Evolutionary conservation across 208 protist species (phyloP).

Genomic region (Leishmania gerbilli): DNA sequence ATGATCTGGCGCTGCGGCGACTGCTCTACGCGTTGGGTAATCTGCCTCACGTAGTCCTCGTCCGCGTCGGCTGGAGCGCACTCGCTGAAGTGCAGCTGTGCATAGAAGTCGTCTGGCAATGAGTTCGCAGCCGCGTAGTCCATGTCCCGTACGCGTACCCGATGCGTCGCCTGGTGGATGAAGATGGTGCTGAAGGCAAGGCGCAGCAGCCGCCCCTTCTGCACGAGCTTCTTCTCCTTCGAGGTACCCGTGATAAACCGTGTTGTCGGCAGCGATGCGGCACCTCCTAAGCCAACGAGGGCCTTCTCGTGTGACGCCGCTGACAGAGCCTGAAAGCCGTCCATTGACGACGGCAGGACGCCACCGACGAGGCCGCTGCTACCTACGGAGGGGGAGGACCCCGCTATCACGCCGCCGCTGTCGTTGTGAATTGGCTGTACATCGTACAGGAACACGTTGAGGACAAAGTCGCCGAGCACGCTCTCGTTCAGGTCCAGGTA

Average conservation of each 20-base stretch:
- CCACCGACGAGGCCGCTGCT: slow-evolving; percentile 2
- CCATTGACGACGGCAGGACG: background rate
- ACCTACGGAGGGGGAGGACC: background rate
- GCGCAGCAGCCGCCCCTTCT: slow-evolving; percentile 55
- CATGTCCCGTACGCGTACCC: slow-evolving; percentile 67
- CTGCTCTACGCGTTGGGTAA: slow-evolving; percentile 67
- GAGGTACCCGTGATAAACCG: slow-evolving; percentile 16
- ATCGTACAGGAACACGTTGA: slow-evolving; percentile 62
- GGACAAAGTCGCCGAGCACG: slow-evolving; percentile 77
- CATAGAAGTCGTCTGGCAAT: slow-evolving; percentile 69
- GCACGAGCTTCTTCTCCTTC: slow-evolving; percentile 21
- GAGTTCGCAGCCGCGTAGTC: slow-evolving; percentile 59
- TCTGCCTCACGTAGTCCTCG: slow-evolving; percentile 48
- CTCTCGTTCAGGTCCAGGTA: slow-evolving; percentile 51
- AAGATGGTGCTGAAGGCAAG: slow-evolving; percentile 86
- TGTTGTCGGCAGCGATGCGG: slow-evolving; percentile 7
- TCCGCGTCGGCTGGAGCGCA: slow-evolving; percentile 34
- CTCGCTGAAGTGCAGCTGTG: slow-evolving; percentile 61
- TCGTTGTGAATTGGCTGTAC: slow-evolving; percentile 10
- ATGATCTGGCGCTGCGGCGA: slow-evolving; percentile 62
- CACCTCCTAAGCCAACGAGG: background rate
- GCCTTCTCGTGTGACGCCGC: slow-evolving; percentile 1
- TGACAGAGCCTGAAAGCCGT: background rate
- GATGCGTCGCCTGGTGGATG: slow-evolving; percentile 56
- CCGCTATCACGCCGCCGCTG: background rate